These are phyloP conservation scores for Naganishia albida DNA, from an alignment of 1,284 basidiomycete species.

Conservation along the genomic window DNA sequence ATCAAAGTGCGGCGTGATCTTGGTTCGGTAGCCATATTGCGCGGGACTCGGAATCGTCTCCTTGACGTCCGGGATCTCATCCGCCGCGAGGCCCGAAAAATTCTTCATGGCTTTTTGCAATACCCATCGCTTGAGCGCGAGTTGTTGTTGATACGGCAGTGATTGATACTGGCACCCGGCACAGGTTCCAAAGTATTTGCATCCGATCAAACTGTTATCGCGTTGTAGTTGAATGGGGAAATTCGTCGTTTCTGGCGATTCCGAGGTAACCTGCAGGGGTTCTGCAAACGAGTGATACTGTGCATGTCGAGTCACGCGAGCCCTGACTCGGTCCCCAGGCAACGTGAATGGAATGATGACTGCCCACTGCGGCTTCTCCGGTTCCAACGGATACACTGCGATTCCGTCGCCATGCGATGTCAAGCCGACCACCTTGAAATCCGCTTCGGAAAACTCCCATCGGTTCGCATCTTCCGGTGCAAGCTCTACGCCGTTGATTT, in stretches of 20 bases:
- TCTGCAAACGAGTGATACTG: conserved; percentile 74
- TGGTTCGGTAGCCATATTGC: conserved; percentile 91
- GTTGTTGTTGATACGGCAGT: conserved; percentile 82
- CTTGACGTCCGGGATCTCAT: conserved; percentile 66
- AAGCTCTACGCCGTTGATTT: conserved; percentile 12
- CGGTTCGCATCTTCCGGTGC: conserved; percentile 20
- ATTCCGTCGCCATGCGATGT: conserved; percentile 36
- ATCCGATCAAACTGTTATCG: conserved; percentile 55
- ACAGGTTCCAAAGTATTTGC: conserved; percentile 75
- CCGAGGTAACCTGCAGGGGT: conserved; percentile 70
- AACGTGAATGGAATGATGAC: conserved; percentile 78
- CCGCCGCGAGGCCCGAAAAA: conserved; percentile 64
- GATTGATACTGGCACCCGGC: conserved; percentile 63
- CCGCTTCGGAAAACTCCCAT: conserved; percentile 33
- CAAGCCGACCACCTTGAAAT: conserved; percentile 32
- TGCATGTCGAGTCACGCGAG: conserved; percentile 65
- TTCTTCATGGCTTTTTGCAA: conserved; percentile 82
- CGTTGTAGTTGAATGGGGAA: conserved; percentile 33
- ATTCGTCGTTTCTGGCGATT: conserved; percentile 59
- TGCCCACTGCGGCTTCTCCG: conserved; percentile 63
- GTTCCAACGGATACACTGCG: conserved; percentile 30
- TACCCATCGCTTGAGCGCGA: conserved; percentile 80
- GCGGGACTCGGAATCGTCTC: conserved; percentile 82
- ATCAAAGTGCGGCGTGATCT: conserved; percentile 96
- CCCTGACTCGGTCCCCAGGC: conserved; percentile 74